A percentile compares a stretch with the other conserved stretches of the same genome.
Evolutionary conservation across 805 yeast species (phyloP).

Genomic region (Wickerhamiella sergipiensis): DNA sequence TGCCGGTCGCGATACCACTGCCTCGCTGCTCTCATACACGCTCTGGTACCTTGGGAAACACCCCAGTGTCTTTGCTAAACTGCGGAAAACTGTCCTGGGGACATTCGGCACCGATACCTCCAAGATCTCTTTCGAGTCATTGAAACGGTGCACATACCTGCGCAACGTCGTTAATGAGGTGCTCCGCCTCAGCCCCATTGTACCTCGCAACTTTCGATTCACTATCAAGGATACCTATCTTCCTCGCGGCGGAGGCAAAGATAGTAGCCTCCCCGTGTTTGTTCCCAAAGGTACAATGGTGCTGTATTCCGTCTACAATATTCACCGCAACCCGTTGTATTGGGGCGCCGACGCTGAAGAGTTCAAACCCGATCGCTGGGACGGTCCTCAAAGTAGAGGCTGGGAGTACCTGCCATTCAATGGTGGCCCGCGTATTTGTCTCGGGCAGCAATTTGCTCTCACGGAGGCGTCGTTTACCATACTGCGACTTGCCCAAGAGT

Average conservation of each 20-base stretch:
- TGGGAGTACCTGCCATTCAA: slow-evolving; percentile 36
- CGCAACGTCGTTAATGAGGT: slow-evolving; percentile 32
- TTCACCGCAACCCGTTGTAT: slow-evolving; percentile 26
- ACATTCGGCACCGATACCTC: slow-evolving; percentile 15
- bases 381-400: slow-evolving; percentile 20
- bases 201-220: slow-evolving; percentile 32
- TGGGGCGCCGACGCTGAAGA: slow-evolving; percentile 30
- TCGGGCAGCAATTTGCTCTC: slow-evolving; percentile 39
- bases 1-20: slow-evolving; percentile 41
- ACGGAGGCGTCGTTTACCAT: slow-evolving; percentile 34
- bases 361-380: slow-evolving; percentile 35
- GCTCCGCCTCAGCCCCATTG: slow-evolving; percentile 35
- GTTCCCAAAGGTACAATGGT: slow-evolving; percentile 28
- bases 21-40: slow-evolving; percentile 32
- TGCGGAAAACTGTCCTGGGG: slow-evolving; percentile 21
- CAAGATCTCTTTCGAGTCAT: slow-evolving; percentile 28
- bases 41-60: slow-evolving; percentile 31
- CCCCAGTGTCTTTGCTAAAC: slow-evolving; percentile 26
- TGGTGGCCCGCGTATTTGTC: slow-evolving; percentile 38
- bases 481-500: slow-evolving; percentile 27
- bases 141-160: slow-evolving; percentile 32
- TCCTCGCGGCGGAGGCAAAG: slow-evolving; percentile 35
- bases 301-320: slow-evolving; percentile 25
- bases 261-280: slow-evolving; percentile 26
- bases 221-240: slow-evolving; percentile 31